These are phyloP conservation scores for Curvularia verruculosa DNA, from an alignment of 2,329 filamentous ascomycete species.

Conservation along the genomic window DNA sequence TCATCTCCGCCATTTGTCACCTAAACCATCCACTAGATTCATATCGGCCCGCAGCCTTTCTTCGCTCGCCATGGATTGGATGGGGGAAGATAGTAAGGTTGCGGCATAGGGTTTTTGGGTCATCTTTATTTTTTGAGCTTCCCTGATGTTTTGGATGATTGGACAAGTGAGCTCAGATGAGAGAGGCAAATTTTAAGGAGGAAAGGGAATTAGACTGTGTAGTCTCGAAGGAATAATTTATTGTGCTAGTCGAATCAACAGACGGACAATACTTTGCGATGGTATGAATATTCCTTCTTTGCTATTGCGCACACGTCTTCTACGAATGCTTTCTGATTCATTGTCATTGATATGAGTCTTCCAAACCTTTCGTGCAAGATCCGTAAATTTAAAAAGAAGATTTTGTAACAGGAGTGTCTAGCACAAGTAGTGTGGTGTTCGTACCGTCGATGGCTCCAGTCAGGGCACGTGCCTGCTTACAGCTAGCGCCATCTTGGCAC, in stretches of 20 bases:
- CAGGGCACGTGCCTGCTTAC: slow-evolving; percentile 23
- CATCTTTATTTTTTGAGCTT: background rate
- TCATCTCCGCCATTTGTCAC: background rate
- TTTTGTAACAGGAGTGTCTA: background rate
- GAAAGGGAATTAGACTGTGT: background rate
- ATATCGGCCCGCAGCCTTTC: too few relatives aligned
- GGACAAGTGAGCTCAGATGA: background rate
- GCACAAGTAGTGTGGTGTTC: background rate
- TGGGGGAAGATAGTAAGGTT: background rate
- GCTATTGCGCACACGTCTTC: background rate
- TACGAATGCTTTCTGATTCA: background rate
- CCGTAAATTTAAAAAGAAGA: background rate
- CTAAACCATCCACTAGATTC: background rate
- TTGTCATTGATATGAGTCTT: background rate
- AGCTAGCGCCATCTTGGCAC: slow-evolving; percentile 27
- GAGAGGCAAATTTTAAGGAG: background rate
- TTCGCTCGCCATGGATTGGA: too few relatives aligned
- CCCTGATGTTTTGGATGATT: background rate
- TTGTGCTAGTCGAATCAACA: background rate
- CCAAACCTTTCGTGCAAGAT: background rate
- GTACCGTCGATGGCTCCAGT: background rate
- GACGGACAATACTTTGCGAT: background rate
- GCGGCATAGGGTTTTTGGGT: background rate
- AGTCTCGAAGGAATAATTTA: background rate
- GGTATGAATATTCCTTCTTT: background rate